Conservation (phyloP, 768 basidiomycete genomes). For the Lactarius psammicola region DNA sequence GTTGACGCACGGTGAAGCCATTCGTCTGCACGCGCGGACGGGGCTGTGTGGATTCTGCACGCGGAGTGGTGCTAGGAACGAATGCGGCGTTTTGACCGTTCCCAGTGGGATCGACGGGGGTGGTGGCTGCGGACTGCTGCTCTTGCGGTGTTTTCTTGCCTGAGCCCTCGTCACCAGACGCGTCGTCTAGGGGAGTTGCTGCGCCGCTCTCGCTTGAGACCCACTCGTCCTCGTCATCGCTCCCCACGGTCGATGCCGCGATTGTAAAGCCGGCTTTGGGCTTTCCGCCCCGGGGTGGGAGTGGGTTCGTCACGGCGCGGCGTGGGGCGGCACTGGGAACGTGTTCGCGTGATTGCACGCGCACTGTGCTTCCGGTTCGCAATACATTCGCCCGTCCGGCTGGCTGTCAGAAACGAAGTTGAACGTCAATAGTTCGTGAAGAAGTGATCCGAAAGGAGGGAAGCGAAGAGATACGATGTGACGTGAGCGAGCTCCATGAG, state of each 20-base stretch:
- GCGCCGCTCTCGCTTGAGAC: slow-evolving; percentile 76
- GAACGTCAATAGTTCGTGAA: neutral
- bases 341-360: slow-evolving; percentile 27
- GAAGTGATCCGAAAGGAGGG: neutral
- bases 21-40: slow-evolving; percentile 30
- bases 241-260: slow-evolving; percentile 48
- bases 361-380: slow-evolving; percentile 21
- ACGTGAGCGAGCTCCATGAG: neutral
- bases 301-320: slow-evolving; percentile 10
- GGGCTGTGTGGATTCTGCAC: slow-evolving; percentile 32
- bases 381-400: slow-evolving; percentile 16
- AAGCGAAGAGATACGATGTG: neutral
- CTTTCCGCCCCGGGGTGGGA: slow-evolving; percentile 27
- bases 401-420: slow-evolving; percentile 9
- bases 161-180: slow-evolving; percentile 42
- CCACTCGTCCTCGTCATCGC: slow-evolving; percentile 68
- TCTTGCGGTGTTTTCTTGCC: slow-evolving; percentile 33
- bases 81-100: slow-evolving; percentile 25
- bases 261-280: slow-evolving; percentile 59
- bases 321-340: slow-evolving; percentile 20
- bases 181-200: slow-evolving; percentile 51
- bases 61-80: slow-evolving; percentile 34
- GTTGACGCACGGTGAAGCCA: slow-evolving; percentile 18
- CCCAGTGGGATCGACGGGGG: slow-evolving; percentile 17
- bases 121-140: slow-evolving; percentile 25